Percentiles rank a stretch among this genome's conserved stretches.
Evolutionary conservation across 2,329 filamentous ascomycete genomes (phyloP).

Genomic region (Diaporthe citrichinensis): DNA sequence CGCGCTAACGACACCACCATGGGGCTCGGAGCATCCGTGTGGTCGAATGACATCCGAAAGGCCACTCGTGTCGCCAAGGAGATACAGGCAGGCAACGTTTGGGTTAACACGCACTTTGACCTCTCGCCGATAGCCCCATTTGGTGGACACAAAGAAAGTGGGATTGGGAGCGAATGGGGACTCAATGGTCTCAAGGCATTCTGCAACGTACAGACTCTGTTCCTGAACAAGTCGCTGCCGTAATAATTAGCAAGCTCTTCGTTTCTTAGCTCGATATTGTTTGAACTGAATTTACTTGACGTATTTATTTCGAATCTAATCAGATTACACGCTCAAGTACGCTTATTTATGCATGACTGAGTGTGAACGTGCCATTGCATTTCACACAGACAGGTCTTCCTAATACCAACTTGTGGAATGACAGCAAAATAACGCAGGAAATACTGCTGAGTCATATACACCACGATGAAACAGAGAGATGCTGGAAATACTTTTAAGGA

Average conservation of each 20-base stretch:
- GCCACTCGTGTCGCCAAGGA: conserved; percentile 61
- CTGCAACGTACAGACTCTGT: conserved; percentile 3
- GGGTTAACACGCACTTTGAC: conserved; percentile 51
- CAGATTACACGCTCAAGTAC: too few relatives aligned
- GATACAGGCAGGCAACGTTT: conserved; percentile 68
- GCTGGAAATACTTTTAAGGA: too few relatives aligned
- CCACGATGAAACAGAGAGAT: too few relatives aligned
- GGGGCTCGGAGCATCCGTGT: conserved; percentile 69
- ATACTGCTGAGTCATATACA: too few relatives aligned
- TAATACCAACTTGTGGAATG: too few relatives aligned
- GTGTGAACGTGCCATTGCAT: too few relatives aligned
- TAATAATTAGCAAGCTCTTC: background rate
- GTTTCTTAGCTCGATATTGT: too few relatives aligned
- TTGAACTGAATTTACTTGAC: too few relatives aligned
- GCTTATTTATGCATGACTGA: too few relatives aligned
- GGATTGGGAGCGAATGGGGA: conserved; percentile 23
- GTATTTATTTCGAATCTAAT: too few relatives aligned
- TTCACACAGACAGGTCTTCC: too few relatives aligned
- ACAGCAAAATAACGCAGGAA: too few relatives aligned
- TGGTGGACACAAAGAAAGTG: conserved; percentile 26
- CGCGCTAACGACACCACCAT: conserved; percentile 63
- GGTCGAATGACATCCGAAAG: conserved; percentile 61
- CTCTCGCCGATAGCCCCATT: conserved; percentile 45
- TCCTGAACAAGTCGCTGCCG: conserved; percentile 1
- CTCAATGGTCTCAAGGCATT: conserved; percentile 5